These are phyloP conservation scores for Albifimbria verrucaria DNA, from an alignment of 2,329 filamentous ascomycete species.

Conservation along the genomic window DNA sequence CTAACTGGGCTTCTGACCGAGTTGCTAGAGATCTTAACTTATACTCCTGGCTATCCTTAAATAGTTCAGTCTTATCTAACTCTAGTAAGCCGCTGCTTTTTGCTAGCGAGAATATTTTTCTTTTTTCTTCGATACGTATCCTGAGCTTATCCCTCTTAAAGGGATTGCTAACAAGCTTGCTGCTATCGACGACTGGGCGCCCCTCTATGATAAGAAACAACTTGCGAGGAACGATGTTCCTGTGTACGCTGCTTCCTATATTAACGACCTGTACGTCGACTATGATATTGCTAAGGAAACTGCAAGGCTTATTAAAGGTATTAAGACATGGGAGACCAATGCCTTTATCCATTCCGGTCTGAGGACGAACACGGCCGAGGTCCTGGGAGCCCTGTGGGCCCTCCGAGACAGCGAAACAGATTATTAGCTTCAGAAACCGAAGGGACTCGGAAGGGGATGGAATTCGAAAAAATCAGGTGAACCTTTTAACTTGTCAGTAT, in stretches of 20 bases:
- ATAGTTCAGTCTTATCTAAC: slow-evolving; percentile 16
- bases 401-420: slow-evolving; percentile 68
- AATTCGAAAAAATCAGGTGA: too few relatives aligned
- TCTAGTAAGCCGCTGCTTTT: slow-evolving; percentile 63
- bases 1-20: slow-evolving; percentile 73
- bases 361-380: slow-evolving; percentile 68
- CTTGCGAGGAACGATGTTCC: slow-evolving; percentile 77
- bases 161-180: slow-evolving; percentile 71
- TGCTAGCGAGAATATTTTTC: slow-evolving; percentile 90
- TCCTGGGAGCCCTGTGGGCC: slow-evolving; percentile 72
- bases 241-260: slow-evolving; percentile 77
- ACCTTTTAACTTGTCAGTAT: too few relatives aligned
- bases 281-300: slow-evolving; percentile 70
- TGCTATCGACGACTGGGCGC: slow-evolving; percentile 64
- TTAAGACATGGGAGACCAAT: slow-evolving; percentile 83
- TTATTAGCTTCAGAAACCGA: too few relatives aligned
- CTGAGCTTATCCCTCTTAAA: slow-evolving; percentile 68
- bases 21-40: slow-evolving; percentile 47
- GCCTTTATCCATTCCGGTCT: slow-evolving; percentile 83
- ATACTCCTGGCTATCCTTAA: slow-evolving; percentile 48
- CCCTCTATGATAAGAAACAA: slow-evolving; percentile 71
- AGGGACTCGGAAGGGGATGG: too few relatives aligned
- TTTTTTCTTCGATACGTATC: slow-evolving; percentile 78
- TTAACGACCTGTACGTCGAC: slow-evolving; percentile 93
- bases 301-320: slow-evolving; percentile 68